These are phyloP conservation scores for Microdochium nivale DNA, from an alignment of 2,329 filamentous ascomycete genomes.

Conservation along the genomic window DNA sequence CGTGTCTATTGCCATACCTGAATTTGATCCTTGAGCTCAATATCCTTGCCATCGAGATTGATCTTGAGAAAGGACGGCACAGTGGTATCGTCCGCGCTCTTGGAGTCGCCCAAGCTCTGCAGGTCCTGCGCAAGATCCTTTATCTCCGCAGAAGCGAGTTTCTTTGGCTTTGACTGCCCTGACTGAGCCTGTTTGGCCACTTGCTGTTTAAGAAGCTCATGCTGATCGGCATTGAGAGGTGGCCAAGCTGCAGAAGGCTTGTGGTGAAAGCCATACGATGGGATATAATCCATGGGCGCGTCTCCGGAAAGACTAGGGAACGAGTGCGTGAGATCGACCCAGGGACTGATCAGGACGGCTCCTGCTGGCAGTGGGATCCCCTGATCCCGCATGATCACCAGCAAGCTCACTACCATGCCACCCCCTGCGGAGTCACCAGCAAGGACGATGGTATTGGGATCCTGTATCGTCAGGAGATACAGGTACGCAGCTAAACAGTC, in stretches of 20 bases:
- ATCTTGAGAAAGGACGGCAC: constrained; percentile 42
- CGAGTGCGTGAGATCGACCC: constrained; percentile 92
- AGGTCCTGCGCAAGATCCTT: constrained; percentile 11
- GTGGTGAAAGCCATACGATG: constrained; percentile 78
- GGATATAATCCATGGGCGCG: constrained; percentile 77
- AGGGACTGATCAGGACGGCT: constrained; percentile 84
- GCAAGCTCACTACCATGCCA: constrained; percentile 75
- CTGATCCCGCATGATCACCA: constrained; percentile 76
- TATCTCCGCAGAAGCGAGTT: constrained; percentile 25
- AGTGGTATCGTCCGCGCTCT: constrained; percentile 1
- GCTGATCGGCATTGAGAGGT: constrained; percentile 73
- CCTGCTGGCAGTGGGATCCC: constrained; percentile 80
- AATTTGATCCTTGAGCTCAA: constrained; percentile 83
- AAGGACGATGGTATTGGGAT: constrained; percentile 74
- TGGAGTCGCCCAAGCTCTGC: constrained; percentile 5
- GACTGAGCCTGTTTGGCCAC: constrained; percentile 31
- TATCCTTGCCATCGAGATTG: constrained; percentile 58
- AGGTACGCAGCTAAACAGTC: constrained; percentile 88
- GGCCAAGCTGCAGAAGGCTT: constrained; percentile 89
- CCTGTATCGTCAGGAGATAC: constrained; percentile 66
- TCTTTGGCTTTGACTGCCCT: constrained; percentile 21
- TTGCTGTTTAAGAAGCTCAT: constrained; percentile 43
- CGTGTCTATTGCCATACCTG: constrained; percentile 61
- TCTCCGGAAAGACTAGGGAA: constrained; percentile 80
- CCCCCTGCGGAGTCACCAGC: constrained; percentile 91